These are phyloP conservation scores for Pleodorina starrii DNA, from an alignment of 139 green algal species.

Conservation along the genomic window DNA sequence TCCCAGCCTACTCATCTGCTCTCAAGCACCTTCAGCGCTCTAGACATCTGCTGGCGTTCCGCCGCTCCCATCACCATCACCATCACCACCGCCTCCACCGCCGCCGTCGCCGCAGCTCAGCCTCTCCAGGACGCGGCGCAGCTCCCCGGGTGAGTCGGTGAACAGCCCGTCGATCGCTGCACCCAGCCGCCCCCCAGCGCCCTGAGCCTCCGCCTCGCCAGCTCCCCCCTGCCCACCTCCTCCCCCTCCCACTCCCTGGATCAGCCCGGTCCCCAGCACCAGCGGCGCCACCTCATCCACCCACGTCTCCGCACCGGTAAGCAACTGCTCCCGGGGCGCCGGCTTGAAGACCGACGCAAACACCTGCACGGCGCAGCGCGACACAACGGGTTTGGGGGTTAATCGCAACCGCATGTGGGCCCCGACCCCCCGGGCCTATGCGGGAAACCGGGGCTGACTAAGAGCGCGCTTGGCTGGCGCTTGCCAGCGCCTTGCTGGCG, in stretches of 20 bases:
- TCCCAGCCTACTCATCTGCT: too few relatives aligned
- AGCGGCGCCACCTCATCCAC: constrained; percentile 28
- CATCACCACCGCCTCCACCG: not conserved
- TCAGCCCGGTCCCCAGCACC: not conserved
- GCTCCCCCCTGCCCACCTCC: not conserved
- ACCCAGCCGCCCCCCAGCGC: not conserved
- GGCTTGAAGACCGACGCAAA: constrained; percentile 47
- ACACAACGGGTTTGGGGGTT: too few relatives aligned
- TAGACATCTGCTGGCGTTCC: too few relatives aligned
- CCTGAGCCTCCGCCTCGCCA: too few relatives aligned
- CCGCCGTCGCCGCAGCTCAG: not conserved
- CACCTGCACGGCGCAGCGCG: not conserved
- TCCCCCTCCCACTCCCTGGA: not conserved
- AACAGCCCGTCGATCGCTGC: constrained; percentile 25
- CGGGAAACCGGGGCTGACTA: too few relatives aligned
- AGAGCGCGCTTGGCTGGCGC: too few relatives aligned
- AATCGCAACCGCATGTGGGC: too few relatives aligned
- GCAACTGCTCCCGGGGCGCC: not conserved
- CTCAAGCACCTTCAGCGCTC: too few relatives aligned
- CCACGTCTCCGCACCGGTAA: not conserved
- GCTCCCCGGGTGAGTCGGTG: not conserved
- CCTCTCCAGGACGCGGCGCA: not conserved
- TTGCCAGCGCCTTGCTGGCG: too few relatives aligned
- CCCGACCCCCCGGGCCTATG: too few relatives aligned
- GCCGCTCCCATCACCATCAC: not conserved